phyloP scores from a whole-genome alignment of 148 eudicot genomes.

The Polygonum aviculare region DNA sequence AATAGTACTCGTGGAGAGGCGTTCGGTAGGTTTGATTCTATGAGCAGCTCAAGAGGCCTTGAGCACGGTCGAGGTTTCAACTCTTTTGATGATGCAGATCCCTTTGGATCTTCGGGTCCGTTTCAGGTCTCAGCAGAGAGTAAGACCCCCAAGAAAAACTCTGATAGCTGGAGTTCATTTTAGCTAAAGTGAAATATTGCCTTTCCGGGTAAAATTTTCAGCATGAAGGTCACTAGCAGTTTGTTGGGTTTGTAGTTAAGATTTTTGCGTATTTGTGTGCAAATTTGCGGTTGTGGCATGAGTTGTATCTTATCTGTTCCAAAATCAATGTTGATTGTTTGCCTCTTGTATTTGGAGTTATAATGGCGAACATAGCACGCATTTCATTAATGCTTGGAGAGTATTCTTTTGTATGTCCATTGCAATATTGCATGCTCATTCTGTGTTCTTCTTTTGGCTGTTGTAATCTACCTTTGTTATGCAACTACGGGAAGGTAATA shows the following conservation, averaged over 20 bases:
- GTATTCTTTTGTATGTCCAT: not conserved
- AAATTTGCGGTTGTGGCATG: not conserved
- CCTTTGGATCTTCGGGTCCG: conserved; percentile 87
- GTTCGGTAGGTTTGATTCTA: conserved; percentile 66
- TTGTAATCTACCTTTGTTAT: too few relatives aligned
- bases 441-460: not conserved
- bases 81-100: conserved; percentile 82
- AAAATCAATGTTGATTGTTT: not conserved
- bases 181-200: conserved; percentile 19
- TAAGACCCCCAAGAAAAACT: conserved; percentile 51
- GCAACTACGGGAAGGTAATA: too few relatives aligned
- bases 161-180: conserved; percentile 74
- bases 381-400: not conserved
- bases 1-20: conserved; percentile 39
- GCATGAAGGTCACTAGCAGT: not conserved
- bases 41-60: conserved; percentile 58
- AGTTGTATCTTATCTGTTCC: conserved; percentile 4
- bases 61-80: conserved; percentile 51
- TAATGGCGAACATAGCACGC: not conserved
- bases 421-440: not conserved
- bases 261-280: not conserved
- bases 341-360: not conserved
- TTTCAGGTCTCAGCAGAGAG: conserved; percentile 63
- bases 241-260: not conserved
- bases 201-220: not conserved